These are phyloP conservation scores for Beauveria varroae DNA, from an alignment of 2,329 filamentous ascomycete species.

Conservation along the genomic window DNA sequence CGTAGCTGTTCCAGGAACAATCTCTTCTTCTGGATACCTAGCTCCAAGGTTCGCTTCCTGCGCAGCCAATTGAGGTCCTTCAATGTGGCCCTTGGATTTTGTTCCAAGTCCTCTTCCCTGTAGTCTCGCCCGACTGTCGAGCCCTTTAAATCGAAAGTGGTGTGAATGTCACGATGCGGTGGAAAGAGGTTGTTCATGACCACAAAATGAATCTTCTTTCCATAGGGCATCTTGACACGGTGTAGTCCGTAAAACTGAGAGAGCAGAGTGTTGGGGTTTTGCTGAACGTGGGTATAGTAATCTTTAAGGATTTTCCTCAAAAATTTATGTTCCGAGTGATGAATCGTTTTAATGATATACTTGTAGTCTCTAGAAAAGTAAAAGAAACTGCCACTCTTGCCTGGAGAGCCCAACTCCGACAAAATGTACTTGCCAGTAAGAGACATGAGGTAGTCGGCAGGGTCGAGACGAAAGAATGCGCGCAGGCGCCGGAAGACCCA, in stretches of 20 bases:
- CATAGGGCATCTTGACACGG: slow-evolving; percentile 96
- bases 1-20: slow-evolving; percentile 85
- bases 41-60: slow-evolving; percentile 74
- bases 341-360: slow-evolving; percentile 99
- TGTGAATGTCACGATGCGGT: slow-evolving; percentile 92
- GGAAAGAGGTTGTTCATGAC: slow-evolving; percentile 99
- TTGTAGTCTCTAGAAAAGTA: slow-evolving; percentile 99
- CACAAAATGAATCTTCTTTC: slow-evolving; percentile 97
- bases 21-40: slow-evolving; percentile 81
- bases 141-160: slow-evolving; percentile 94
- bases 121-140: slow-evolving; percentile 92
- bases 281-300: slow-evolving; percentile 86
- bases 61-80: slow-evolving; percentile 97
- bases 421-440: slow-evolving; percentile 97
- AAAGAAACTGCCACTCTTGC: slow-evolving; percentile 98
- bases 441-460: slow-evolving; percentile 96
- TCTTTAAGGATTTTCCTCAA: slow-evolving; percentile 77
- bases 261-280: slow-evolving; percentile 92
- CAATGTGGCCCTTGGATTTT: slow-evolving; percentile 84
- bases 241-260: slow-evolving; percentile 98
- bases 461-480: slow-evolving; percentile 80
- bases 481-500: slow-evolving; percentile 97
- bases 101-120: slow-evolving; percentile 75
- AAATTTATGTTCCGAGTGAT: slow-evolving; percentile 88
- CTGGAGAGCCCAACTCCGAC: slow-evolving; percentile 91